phyloP scores from a whole-genome alignment of 2,329 filamentous ascomycete genomes.

The Elsinoe fawcettii region DNA sequence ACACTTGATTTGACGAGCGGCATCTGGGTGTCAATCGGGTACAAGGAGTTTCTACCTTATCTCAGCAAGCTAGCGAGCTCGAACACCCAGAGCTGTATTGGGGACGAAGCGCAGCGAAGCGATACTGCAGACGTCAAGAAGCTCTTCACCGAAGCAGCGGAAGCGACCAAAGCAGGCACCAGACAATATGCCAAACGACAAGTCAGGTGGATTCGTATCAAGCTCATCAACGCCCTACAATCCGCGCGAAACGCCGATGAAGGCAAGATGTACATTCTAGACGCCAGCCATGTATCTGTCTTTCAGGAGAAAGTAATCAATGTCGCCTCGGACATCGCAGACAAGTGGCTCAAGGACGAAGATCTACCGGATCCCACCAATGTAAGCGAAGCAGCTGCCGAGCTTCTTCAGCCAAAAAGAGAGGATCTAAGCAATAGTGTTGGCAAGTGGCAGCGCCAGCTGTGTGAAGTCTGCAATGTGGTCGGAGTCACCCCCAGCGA shows the following conservation, averaged over 20 bases:
- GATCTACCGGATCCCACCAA: slow-evolving; percentile 43
- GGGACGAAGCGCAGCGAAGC: neutral
- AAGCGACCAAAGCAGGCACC: slow-evolving; percentile 73
- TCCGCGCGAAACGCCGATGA: slow-evolving; percentile 44
- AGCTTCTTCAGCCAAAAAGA: slow-evolving; percentile 52
- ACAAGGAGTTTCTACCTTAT: slow-evolving; percentile 80
- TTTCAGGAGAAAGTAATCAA: slow-evolving; percentile 59
- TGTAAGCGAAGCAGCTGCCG: slow-evolving; percentile 50
- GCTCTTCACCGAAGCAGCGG: slow-evolving; percentile 54
- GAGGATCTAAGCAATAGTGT: slow-evolving; percentile 36
- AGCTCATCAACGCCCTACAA: slow-evolving; percentile 34
- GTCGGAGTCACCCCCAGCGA: slow-evolving; percentile 49
- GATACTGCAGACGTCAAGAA: slow-evolving; percentile 41
- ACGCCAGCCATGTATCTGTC: slow-evolving; percentile 60
- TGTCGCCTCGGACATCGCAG: slow-evolving; percentile 56
- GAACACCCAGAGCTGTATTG: slow-evolving; percentile 22
- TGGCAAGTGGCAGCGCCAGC: slow-evolving; percentile 44
- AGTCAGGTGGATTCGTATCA: slow-evolving; percentile 76
- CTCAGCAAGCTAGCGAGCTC: slow-evolving; percentile 32
- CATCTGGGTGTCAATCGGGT: slow-evolving; percentile 95
- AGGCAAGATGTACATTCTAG: slow-evolving; percentile 67
- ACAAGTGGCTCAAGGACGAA: slow-evolving; percentile 52
- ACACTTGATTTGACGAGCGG: slow-evolving; percentile 66
- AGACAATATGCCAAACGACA: slow-evolving; percentile 83
- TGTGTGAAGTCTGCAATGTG: slow-evolving; percentile 63